Evolutionary conservation across 306 rosid genomes (phyloP).

Genomic region (Chamaecrista fasciculata): DNA sequence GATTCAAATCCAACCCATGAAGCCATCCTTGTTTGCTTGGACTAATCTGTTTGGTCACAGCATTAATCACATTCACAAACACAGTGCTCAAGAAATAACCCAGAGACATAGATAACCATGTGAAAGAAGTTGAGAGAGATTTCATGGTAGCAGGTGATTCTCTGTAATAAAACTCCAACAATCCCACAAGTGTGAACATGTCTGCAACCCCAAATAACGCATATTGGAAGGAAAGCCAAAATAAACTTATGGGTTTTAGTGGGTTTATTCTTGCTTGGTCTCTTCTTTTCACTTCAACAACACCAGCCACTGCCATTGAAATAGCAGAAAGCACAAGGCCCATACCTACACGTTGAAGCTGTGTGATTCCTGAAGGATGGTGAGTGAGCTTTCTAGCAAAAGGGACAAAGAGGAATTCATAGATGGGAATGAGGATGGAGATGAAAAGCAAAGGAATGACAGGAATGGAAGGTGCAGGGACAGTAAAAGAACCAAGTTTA

Average conservation of each 20-base stretch:
- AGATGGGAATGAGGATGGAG: conserved; percentile 58
- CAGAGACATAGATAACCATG: conserved; percentile 60
- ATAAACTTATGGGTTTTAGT: conserved; percentile 50
- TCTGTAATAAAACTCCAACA: conserved; percentile 76
- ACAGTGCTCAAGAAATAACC: conserved; percentile 76
- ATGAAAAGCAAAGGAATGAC: conserved; percentile 72
- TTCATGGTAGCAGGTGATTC: conserved; percentile 79
- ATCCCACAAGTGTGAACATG: conserved; percentile 85
- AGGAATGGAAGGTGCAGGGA: conserved; percentile 79
- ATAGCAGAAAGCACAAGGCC: conserved; percentile 65
- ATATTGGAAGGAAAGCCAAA: conserved; percentile 81
- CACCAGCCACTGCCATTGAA: conserved; percentile 77
- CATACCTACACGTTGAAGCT: conserved; percentile 82
- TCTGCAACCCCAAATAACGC: conserved; percentile 86
- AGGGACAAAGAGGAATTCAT: conserved; percentile 76
- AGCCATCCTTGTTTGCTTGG: conserved; percentile 77
- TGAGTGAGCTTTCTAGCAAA: conserved; percentile 64
- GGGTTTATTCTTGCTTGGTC: conserved; percentile 47
- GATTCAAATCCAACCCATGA: conserved; percentile 53
- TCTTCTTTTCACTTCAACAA: conserved; percentile 68
- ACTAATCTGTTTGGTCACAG: conserved; percentile 46
- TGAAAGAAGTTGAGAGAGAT: conserved; percentile 77
- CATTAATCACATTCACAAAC: conserved; percentile 58
- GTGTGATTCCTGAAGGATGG: conserved; percentile 80
- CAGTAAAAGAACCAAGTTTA: conserved; percentile 50